Base-by-base conservation (phyloP, 2,329 filamentous ascomycete genomes). In the Colletotrichum spinosum region DNA sequence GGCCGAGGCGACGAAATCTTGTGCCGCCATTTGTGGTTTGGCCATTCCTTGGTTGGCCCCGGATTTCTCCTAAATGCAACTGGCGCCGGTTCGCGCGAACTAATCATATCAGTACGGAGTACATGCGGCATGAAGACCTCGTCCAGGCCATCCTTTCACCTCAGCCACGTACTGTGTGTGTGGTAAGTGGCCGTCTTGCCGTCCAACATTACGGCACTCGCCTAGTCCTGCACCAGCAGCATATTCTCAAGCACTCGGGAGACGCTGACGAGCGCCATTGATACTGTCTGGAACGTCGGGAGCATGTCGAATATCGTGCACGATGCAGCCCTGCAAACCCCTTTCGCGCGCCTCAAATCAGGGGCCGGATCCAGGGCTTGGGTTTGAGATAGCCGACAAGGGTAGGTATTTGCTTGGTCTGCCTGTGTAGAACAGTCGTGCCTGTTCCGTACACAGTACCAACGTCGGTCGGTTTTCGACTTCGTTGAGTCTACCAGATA, bases 301-400 rank as follows among this genome's bases (percentile, higher is more conserved):
- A 62, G 48, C 48, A 51, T 37, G 25, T 53, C 63, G 46, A 58
- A 44, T 50, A 46, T 48, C 63, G 48, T 55, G 44, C 59, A 60
- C 49, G 50, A 48, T 33, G 37, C 54, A 67, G 55, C 60, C 60
- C 60, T 60, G 54, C 54, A 58, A 65, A 67, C 54, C 50, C 37
- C 38, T 54, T 59, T 41, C 60, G 8, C 38, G 39, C 38, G 41
- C 41, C 37, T 39, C 39, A 37, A 50, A 49, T 50, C 41, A 53
- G 12, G 15, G 15, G 52, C 45, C 45, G 2, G 13, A 44, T 25
- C 25, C 42, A 44, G 42, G 42, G 25, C 25, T 25, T 25, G 42
- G 42, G 42, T 15, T 44, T 13, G 42, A 44, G 25, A 25, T 5
- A 25, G 25, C 25, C 25, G 25, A 25, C 25, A 25, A 25, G 25